Conservation (phyloP, 1,284 basidiomycete genomes). For the Pholiota adiposa region DNA sequence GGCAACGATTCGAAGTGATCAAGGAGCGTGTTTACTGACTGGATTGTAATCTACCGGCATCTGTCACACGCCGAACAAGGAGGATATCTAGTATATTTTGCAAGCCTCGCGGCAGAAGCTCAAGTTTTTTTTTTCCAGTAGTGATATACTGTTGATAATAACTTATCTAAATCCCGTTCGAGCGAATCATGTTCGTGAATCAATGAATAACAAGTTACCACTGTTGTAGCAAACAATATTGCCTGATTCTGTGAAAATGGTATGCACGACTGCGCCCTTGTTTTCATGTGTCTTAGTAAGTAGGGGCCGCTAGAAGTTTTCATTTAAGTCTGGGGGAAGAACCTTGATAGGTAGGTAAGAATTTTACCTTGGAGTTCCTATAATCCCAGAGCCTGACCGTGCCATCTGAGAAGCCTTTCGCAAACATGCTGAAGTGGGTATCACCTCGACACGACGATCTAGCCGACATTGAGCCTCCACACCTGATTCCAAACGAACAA, state of each 20-base stretch:
- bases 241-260: conserved; percentile 40
- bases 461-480: conserved; percentile 21
- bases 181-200: conserved; percentile 14
- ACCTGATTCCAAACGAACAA: conserved; percentile 49
- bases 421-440: conserved; percentile 44
- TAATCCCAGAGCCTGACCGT: conserved; percentile 53
- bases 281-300: conserved; percentile 18
- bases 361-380: conserved; percentile 47
- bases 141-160: conserved; percentile 1
- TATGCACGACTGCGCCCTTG: conserved; percentile 44
- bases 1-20: conserved; percentile 50
- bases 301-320: conserved; percentile 19
- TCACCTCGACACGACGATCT: conserved; percentile 33
- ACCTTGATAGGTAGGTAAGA: background rate
- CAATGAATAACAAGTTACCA: conserved; percentile 44
- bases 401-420: conserved; percentile 49
- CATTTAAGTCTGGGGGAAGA: background rate
- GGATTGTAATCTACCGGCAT: background rate
- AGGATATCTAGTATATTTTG: background rate
- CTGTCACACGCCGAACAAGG: background rate
- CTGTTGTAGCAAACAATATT: conserved; percentile 46
- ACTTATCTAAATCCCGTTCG: conserved; percentile 2
- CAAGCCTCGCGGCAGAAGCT: background rate
- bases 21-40: background rate
- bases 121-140: background rate